These are phyloP conservation scores for Adenanthera pavonina DNA, from an alignment of 306 rosid genomes.

Conservation along the genomic window DNA sequence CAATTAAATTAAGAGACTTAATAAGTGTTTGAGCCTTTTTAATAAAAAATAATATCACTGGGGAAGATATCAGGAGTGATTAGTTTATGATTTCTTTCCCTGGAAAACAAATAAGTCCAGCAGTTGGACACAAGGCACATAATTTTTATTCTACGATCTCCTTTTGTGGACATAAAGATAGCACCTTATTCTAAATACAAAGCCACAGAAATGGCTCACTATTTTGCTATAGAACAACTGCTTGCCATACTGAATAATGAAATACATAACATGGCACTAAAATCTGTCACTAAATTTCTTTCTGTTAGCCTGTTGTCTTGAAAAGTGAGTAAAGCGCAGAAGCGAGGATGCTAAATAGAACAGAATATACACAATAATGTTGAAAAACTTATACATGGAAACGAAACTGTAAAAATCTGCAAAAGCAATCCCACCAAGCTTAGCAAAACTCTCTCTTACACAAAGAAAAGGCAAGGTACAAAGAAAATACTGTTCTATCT, in stretches of 20 bases:
- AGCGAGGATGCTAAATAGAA: not conserved
- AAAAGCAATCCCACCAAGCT: conserved; percentile 27
- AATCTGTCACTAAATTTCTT: not conserved
- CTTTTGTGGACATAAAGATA: too few relatives aligned
- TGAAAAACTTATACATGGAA: conserved; percentile 8
- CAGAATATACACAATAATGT: not conserved
- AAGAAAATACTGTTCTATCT: conserved; percentile 37
- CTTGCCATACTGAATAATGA: not conserved
- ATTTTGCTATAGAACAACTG: not conserved
- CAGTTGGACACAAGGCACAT: too few relatives aligned
- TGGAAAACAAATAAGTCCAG: too few relatives aligned
- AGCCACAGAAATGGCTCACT: not conserved
- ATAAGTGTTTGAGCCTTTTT: too few relatives aligned
- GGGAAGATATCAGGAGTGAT: too few relatives aligned
- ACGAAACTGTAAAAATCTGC: conserved; percentile 21
- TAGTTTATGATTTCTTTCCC: too few relatives aligned
- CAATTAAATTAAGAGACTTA: too few relatives aligned
- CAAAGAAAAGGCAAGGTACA: conserved; percentile 10
- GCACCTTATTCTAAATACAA: not conserved
- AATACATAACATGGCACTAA: too few relatives aligned
- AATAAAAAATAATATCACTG: too few relatives aligned
- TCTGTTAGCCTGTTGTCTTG: not conserved
- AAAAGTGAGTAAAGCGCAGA: not conserved
- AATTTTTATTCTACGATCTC: too few relatives aligned
- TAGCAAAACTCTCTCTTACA: conserved; percentile 33